Base-by-base conservation (phyloP, 164 flowering plant genomes). In the Umbilicus rupestris region DNA sequence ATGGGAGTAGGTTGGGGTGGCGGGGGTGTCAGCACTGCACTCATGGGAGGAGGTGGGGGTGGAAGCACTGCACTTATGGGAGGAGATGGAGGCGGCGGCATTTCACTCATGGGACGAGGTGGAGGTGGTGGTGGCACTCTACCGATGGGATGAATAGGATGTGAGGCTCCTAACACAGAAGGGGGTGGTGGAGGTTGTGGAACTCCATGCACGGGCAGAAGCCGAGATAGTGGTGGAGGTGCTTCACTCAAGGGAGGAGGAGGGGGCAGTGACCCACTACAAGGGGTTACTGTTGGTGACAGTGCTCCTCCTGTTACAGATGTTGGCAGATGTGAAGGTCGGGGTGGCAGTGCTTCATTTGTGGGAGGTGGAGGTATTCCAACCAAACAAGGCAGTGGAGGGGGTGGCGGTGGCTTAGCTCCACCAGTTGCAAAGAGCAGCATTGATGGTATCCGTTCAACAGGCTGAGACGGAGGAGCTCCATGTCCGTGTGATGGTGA, bases 41-140 rank as follows among this genome's bases (percentile, higher is more conserved):
- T 17, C 6, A 37, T 59, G 20, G 71, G 73, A 39, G 69, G 75
- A 12, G 76, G 76, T 14, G 80, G 76, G 72, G 70, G 22, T 69
- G 71, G 15, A 6, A 11, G 28, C 28, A 22, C 57, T 37, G 24
- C 52, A 37, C 33, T 65, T 6, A 59, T 29, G 15, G 72, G 67
- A 3, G 71, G 42, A 62, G 71, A 65, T 59, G 66, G 45, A 33
- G 73, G 57, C 19, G 76, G 72, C 30, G 78, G 62, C 4, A 69
- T 45, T 50, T 75, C 67, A 47, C 69, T 31, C 16, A 37, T 16
- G 22, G 65, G 70, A 37, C 71, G 37, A 10, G 60, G 70, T 17
- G 72, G 71, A 30, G 79, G 70, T 30, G 71, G 75, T 26, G 71
- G 67, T 8, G 76, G 76, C 1, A 73, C 65, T 55, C 58, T 26